Conservation (phyloP, 768 basidiomycete species). For the Ramaria rubella region DNA sequence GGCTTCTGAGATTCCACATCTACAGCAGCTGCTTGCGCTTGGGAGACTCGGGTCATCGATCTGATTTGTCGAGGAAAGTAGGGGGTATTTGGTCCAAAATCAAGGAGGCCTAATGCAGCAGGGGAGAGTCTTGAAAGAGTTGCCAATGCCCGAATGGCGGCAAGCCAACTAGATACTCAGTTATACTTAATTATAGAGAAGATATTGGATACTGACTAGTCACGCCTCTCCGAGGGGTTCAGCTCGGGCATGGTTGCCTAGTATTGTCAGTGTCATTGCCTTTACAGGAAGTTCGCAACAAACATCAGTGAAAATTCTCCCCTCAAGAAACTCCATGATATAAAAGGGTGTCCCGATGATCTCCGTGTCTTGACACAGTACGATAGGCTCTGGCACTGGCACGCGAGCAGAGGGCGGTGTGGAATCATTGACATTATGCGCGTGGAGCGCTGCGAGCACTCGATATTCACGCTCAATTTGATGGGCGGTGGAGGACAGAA, state of each 20-base stretch:
- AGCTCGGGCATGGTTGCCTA: conserved; percentile 2
- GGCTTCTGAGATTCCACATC: conserved; percentile 57
- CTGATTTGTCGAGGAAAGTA: conserved; percentile 96
- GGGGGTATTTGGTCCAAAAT: conserved; percentile 64
- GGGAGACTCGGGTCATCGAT: conserved; percentile 75
- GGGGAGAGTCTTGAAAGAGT: conserved; percentile 62
- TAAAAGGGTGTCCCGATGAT: conserved; percentile 91
- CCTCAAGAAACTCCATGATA: conserved; percentile 93
- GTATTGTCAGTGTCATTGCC: background rate
- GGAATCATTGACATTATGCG: conserved; percentile 52
- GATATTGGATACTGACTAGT: background rate
- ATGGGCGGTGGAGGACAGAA: conserved; percentile 89
- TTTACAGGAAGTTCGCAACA: background rate
- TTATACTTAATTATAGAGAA: background rate
- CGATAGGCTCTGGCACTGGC: conserved; percentile 80
- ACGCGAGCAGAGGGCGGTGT: conserved; percentile 49
- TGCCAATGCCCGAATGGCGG: conserved; percentile 65
- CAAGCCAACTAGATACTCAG: conserved; percentile 55
- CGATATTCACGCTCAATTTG: conserved; percentile 91
- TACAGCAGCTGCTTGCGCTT: conserved; percentile 66
- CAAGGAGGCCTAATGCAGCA: conserved; percentile 54
- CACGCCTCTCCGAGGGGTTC: background rate
- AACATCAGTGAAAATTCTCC: conserved; percentile 86
- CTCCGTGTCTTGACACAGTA: conserved; percentile 69
- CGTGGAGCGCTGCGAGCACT: conserved; percentile 70